These are phyloP conservation scores for Rehmannia glutinosa DNA, from an alignment of 257 asterid species.

Conservation along the genomic window DNA sequence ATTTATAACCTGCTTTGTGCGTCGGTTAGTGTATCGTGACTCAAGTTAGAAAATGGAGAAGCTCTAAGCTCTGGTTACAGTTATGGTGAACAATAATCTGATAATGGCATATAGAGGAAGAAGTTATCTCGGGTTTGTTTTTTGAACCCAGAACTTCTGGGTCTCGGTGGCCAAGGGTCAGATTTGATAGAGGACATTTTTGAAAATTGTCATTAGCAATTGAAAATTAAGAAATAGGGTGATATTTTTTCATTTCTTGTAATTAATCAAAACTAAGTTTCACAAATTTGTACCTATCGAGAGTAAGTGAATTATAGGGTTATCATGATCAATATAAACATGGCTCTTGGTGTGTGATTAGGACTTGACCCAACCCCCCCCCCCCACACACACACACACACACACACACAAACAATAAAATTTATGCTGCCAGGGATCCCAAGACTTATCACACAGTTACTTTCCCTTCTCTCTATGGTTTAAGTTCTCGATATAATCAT, in stretches of 20 bases:
- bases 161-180: slow-evolving; percentile 14
- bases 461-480: not conserved
- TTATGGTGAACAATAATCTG: not conserved
- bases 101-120: not conserved
- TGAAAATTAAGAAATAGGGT: not conserved
- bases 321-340: not conserved
- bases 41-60: slow-evolving; percentile 13
- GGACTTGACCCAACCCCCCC: too few species aligned
- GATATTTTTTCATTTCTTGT: not conserved
- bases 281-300: not conserved
- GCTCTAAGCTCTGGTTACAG: not conserved
- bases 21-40: not conserved
- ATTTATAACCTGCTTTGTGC: slow-evolving; percentile 9
- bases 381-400: too few species aligned
- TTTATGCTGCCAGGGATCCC: not conserved
- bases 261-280: not conserved
- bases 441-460: not conserved
- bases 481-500: not conserved
- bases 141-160: not conserved
- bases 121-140: not conserved
- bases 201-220: not conserved
- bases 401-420: not conserved
- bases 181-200: not conserved
- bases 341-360: not conserved
- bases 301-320: not conserved